These are phyloP conservation scores for Massarina eburnea DNA, from an alignment of 2,329 filamentous ascomycete genomes.

Conservation along the genomic window DNA sequence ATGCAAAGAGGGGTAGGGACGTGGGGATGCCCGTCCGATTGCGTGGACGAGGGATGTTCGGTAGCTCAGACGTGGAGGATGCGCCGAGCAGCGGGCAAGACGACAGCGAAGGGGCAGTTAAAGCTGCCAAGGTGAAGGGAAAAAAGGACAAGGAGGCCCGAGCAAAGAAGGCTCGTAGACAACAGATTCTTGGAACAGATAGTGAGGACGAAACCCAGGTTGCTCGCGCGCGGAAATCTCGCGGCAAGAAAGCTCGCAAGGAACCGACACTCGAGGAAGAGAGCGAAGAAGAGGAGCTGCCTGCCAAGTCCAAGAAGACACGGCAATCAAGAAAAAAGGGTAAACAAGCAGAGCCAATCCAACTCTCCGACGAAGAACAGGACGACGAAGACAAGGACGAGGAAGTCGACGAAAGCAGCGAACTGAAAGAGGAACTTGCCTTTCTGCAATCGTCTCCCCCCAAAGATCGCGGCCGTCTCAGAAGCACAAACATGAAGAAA, in stretches of 20 bases:
- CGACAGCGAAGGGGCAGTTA: slow-evolving; percentile 9
- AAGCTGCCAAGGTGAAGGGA: not conserved
- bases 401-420: slow-evolving; percentile 32
- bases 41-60: slow-evolving; percentile 27
- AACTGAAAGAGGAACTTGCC: slow-evolving; percentile 50
- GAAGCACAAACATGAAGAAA: slow-evolving; percentile 22
- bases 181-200: not conserved
- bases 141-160: not conserved
- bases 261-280: slow-evolving; percentile 5
- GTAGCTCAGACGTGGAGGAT: slow-evolving; percentile 19
- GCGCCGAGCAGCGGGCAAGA: slow-evolving; percentile 14
- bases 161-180: not conserved
- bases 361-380: not conserved
- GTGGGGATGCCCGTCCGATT: slow-evolving; percentile 19
- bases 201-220: slow-evolving; percentile 7
- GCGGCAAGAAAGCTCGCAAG: slow-evolving; percentile 9
- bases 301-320: not conserved
- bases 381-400: slow-evolving; percentile 9
- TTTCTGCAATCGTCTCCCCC: slow-evolving; percentile 43
- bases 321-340: not conserved
- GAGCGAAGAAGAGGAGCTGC: not conserved
- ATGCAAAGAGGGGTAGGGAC: slow-evolving; percentile 17
- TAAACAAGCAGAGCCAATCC: not conserved
- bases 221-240: not conserved
- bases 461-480: slow-evolving; percentile 25